Conservation (phyloP, 2,329 filamentous ascomycete genomes). For the Trichocomaceae sp. region DNA sequence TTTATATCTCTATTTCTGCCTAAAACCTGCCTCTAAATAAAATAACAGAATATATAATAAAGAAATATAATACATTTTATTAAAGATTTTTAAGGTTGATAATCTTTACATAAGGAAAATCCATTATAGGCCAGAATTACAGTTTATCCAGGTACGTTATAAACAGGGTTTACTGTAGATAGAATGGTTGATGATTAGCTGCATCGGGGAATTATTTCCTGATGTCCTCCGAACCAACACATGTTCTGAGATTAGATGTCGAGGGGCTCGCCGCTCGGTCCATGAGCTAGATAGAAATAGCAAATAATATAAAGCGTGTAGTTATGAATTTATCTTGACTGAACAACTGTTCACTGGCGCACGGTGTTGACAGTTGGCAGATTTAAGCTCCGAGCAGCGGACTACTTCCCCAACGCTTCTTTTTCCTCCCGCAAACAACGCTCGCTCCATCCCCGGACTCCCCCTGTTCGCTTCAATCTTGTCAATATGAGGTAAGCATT, state of each 20-base stretch:
- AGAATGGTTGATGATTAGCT: no score
- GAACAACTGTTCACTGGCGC: not conserved
- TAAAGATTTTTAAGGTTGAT: no score
- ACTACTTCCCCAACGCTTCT: not conserved
- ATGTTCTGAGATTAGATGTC: not conserved
- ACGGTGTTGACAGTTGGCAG: not conserved
- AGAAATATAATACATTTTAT: no score
- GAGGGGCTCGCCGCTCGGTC: no score
- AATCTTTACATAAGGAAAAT: no score
- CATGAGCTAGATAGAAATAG: not conserved
- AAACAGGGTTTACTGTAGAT: no score
- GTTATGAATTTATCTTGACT: no score
- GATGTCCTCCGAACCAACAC: not conserved
- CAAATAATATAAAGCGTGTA: not conserved
- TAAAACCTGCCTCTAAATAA: no score
- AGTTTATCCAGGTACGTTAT: no score
- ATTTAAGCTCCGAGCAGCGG: not conserved
- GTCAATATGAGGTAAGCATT: conserved; percentile 15
- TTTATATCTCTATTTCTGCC: no score
- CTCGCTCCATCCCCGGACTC: not conserved
- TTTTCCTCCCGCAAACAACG: not conserved
- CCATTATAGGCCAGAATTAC: no score
- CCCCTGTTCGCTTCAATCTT: not conserved
- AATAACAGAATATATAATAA: no score
- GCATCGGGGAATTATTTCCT: conserved; percentile 3